A percentile compares a stretch with the other conserved stretches of the same genome.
Conservation (phyloP, 495 filamentous ascomycete species). For the Trichoderma gamsii region DNA sequence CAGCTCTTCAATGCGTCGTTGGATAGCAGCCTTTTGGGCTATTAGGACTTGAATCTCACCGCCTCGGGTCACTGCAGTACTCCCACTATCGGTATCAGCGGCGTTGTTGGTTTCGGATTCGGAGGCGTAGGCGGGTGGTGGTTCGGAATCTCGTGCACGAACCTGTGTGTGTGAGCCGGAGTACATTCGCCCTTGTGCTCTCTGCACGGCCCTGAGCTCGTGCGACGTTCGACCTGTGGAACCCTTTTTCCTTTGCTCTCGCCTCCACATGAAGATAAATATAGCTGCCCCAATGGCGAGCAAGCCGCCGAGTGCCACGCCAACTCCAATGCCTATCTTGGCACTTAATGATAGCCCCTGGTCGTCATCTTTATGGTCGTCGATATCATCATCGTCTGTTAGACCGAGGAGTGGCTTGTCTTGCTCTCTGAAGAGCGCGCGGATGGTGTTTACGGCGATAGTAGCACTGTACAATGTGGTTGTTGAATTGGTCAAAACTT, state of each 20-base stretch:
- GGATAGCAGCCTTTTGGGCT: conserved; percentile 14
- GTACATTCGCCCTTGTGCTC: not conserved
- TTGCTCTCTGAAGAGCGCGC: conserved; percentile 11
- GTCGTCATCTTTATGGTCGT: not conserved
- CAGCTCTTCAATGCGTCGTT: conserved; percentile 14
- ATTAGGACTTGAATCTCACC: conserved; percentile 14
- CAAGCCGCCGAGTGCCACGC: conserved; percentile 26
- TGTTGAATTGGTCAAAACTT: not conserved
- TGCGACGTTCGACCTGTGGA: not conserved
- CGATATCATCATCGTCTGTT: conserved; percentile 11
- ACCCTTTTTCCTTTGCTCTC: not conserved
- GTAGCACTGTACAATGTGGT: conserved; percentile 9
- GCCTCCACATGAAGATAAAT: not conserved
- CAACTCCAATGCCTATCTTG: conserved; percentile 15
- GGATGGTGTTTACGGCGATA: conserved; percentile 7
- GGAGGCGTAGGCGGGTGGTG: conserved; percentile 4
- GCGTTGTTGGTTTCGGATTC: not conserved
- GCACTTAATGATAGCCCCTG: conserved; percentile 4
- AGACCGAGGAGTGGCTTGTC: conserved; percentile 13
- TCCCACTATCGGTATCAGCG: not conserved
- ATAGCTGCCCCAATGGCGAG: conserved; percentile 25
- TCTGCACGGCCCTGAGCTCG: conserved; percentile 2
- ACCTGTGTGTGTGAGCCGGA: not conserved
- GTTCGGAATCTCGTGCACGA: not conserved
- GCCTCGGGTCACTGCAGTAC: not conserved